These are phyloP conservation scores for Hamamelis virginiana DNA, from an alignment of 164 flowering plant genomes.

Conservation along the genomic window DNA sequence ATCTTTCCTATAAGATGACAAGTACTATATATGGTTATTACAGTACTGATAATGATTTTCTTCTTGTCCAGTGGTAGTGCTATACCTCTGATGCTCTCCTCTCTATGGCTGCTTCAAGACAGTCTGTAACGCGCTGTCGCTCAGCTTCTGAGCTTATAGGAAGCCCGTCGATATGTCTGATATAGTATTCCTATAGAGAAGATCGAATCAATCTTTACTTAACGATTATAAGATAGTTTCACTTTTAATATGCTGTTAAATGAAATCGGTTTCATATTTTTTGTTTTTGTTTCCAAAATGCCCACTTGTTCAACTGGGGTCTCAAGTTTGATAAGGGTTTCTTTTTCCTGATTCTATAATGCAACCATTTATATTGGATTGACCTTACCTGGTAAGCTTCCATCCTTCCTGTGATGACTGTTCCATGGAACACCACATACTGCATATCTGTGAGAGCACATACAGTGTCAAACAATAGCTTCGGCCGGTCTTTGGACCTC, in stretches of 20 bases:
- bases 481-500: constrained; percentile 71
- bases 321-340: no score
- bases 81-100: constrained; percentile 78
- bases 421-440: constrained; percentile 82
- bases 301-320: no score
- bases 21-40: no score
- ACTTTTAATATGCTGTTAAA: no score
- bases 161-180: constrained; percentile 81
- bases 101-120: constrained; percentile 86
- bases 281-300: no score
- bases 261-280: no score
- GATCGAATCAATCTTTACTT: neutral
- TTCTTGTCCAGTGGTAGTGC: neutral
- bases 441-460: constrained; percentile 88
- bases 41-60: neutral
- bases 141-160: constrained; percentile 78
- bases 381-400: constrained; percentile 75
- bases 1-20: neutral
- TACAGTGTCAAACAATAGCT: constrained; percentile 64
- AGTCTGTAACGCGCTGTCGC: constrained; percentile 38
- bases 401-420: constrained; percentile 46
- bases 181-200: constrained; percentile 69
- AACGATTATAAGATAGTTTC: no score
- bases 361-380: no score
- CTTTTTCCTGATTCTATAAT: no score